Conservation (phyloP, 805 yeast species). For the Cyberlindnera maritima region DNA sequence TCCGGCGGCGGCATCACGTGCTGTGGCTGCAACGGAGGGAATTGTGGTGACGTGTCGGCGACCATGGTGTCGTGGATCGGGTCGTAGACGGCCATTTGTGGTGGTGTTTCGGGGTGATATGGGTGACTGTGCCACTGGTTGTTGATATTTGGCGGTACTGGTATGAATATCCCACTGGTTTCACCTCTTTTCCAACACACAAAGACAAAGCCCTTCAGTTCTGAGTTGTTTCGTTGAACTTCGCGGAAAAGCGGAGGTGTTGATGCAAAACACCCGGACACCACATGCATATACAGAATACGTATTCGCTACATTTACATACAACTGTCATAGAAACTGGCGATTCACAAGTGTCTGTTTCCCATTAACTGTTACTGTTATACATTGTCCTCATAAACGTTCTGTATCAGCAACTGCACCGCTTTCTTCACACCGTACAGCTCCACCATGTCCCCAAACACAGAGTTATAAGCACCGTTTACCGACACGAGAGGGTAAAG, state of each 20-base stretch:
- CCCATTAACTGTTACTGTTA: too few relatives aligned
- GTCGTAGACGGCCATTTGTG: slow-evolving; percentile 13
- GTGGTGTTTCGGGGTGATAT: not conserved
- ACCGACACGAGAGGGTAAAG: slow-evolving; percentile 11
- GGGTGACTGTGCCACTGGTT: too few relatives aligned
- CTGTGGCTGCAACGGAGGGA: not conserved
- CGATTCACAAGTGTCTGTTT: too few relatives aligned
- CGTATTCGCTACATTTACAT: too few relatives aligned
- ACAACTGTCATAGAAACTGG: too few relatives aligned
- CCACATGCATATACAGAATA: too few relatives aligned
- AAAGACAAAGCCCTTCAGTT: not conserved
- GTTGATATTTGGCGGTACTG: too few relatives aligned
- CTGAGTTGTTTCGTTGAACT: not conserved
- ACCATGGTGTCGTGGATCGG: slow-evolving; percentile 18
- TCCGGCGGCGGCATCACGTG: not conserved
- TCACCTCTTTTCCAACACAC: too few relatives aligned
- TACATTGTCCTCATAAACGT: not conserved
- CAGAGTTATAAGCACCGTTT: slow-evolving; percentile 12
- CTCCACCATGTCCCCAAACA: slow-evolving; percentile 14
- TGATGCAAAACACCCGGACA: slow-evolving; percentile 12
- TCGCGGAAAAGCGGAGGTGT: not conserved
- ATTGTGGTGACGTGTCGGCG: not conserved
- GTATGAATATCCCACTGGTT: too few relatives aligned
- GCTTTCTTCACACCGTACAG: slow-evolving; percentile 15
- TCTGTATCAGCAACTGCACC: slow-evolving; percentile 3